Evolutionary conservation across 2,329 filamentous ascomycete genomes (phyloP).

Genomic region (Fusarium redolens): DNA sequence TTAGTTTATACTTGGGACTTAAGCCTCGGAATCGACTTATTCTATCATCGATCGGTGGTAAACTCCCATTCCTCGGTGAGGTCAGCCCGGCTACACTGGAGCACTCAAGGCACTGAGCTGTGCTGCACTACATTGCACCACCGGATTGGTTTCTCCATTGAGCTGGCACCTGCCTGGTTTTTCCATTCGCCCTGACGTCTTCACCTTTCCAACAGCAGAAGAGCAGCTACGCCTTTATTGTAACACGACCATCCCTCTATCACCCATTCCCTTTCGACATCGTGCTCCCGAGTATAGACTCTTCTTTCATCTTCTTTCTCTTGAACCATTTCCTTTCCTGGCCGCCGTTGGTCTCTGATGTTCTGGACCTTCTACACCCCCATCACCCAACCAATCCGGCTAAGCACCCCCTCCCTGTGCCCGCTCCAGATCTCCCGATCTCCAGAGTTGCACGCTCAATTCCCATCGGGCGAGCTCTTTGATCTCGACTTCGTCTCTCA

Average conservation of each 20-base stretch:
- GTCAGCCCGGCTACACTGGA: background rate
- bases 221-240: background rate
- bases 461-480: background rate
- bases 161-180: constrained; percentile 14
- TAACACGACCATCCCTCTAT: background rate
- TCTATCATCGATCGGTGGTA: constrained; percentile 4
- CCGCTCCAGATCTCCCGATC: background rate
- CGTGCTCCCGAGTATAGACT: background rate
- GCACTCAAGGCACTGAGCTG: background rate
- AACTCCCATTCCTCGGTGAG: background rate
- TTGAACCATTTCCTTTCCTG: background rate
- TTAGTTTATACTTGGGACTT: background rate
- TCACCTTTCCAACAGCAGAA: background rate
- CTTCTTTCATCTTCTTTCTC: background rate
- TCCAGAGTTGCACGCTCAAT: background rate
- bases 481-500: background rate
- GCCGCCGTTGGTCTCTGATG: background rate
- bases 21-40: background rate
- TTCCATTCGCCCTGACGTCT: background rate
- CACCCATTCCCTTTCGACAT: background rate
- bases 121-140: background rate
- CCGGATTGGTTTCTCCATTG: constrained; percentile 33
- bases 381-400: background rate
- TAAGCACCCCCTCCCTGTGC: constrained; percentile 8
- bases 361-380: constrained; percentile 2